phyloP scores from a whole-genome alignment of 768 basidiomycete genomes.

The Epithele typhae region DNA sequence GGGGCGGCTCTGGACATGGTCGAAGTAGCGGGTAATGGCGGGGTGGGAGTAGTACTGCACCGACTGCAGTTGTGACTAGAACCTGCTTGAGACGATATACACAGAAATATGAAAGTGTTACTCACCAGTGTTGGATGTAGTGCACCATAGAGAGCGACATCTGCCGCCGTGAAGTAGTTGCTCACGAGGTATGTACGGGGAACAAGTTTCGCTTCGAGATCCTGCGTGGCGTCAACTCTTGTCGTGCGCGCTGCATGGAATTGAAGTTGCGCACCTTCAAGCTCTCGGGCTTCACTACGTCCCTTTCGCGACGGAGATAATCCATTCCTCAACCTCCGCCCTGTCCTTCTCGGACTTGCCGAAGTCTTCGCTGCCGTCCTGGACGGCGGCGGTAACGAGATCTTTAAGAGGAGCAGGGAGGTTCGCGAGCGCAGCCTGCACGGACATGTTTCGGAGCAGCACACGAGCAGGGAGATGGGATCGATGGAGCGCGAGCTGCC shows the following conservation, averaged over 20 bases:
- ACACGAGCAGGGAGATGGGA: conserved; percentile 1
- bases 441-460: conserved; percentile 22
- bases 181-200: conserved; percentile 83
- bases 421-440: conserved; percentile 20
- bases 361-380: conserved; percentile 38
- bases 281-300: conserved; percentile 40
- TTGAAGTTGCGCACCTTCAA: conserved; percentile 42
- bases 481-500: conserved; percentile 9
- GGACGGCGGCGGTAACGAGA: conserved; percentile 42
- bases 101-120: neutral
- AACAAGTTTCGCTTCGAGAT: conserved; percentile 63
- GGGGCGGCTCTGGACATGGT: conserved; percentile 80
- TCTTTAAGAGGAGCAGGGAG: conserved; percentile 33
- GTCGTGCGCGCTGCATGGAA: neutral
- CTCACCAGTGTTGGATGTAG: conserved; percentile 80
- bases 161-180: conserved; percentile 84
- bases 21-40: conserved; percentile 88
- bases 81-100: no score
- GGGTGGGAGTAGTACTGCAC: conserved; percentile 77
- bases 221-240: conserved; percentile 37
- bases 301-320: conserved; percentile 54
- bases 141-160: conserved; percentile 87
- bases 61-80: conserved; percentile 65
- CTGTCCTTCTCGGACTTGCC: conserved; percentile 61
- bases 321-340: conserved; percentile 64